These are phyloP conservation scores for Stemphylium vesicarium DNA, from an alignment of 2,329 filamentous ascomycete species.

Conservation along the genomic window DNA sequence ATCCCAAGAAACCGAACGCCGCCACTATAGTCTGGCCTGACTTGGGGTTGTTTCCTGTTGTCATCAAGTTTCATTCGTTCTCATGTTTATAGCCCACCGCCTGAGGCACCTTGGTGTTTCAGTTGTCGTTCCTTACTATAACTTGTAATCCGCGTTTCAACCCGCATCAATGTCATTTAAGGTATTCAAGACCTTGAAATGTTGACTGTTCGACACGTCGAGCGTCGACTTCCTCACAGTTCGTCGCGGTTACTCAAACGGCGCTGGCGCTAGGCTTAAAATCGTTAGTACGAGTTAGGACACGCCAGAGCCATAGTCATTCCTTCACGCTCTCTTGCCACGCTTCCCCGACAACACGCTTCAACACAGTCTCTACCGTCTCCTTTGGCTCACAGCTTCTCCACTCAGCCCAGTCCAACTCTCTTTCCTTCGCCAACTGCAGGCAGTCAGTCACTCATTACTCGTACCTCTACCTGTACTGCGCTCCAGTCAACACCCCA, in stretches of 20 bases:
- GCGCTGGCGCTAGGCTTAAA: constrained; percentile 20
- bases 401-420: constrained; percentile 24
- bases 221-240: constrained; percentile 11
- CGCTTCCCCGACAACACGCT: constrained; percentile 16
- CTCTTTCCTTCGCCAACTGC: constrained; percentile 30
- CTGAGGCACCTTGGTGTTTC: constrained; percentile 29
- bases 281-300: constrained; percentile 16
- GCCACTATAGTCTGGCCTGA: not conserved
- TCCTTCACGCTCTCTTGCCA: constrained; percentile 19
- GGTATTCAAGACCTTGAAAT: constrained; percentile 9
- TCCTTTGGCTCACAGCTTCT: constrained; percentile 22
- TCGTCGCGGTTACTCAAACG: constrained; percentile 19
- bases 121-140: constrained; percentile 25
- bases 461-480: constrained; percentile 12
- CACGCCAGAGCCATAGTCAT: constrained; percentile 19
- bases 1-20: not conserved
- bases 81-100: constrained; percentile 8
- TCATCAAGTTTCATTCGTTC: not conserved
- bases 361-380: constrained; percentile 26
- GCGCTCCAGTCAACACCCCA: constrained; percentile 9
- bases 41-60: not conserved
- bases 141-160: constrained; percentile 24
- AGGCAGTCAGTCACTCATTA: constrained; percentile 34
- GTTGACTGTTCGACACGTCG: constrained; percentile 2
- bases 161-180: constrained; percentile 22